Base-by-base conservation (phyloP, 371 early-diverging fungal genomes). In the Lichtheimia ornata region DNA sequence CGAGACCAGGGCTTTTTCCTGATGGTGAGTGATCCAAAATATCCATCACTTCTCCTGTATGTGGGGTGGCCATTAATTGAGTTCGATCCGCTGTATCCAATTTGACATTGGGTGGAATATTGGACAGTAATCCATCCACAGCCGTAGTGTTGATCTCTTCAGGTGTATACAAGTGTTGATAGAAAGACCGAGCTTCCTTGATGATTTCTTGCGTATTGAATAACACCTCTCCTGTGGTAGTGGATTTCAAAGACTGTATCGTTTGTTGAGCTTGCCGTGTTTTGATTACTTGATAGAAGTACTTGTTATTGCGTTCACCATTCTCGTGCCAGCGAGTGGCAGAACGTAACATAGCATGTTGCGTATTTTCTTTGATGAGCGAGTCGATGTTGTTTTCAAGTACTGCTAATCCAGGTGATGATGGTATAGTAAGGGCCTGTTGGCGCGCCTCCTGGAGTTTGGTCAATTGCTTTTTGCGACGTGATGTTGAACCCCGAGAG, bases 291-390 rank as follows among this genome's bases (percentile, higher is more conserved):
- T 58, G 35, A 45, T 62, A 72, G 53, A 76, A 76, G 47, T 71
- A 70, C 11, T 57, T 42, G 27, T 61, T 69, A 44, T 59, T 64
- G 1, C 62, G 50, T 53, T 76, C 77, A 0, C 77, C 71, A 22
- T 67, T n/a, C 53, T 69, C 77, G 1, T 57, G 43, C 57, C 63
- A 63, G 0, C 63, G 58, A 0, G 9, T 27, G 0, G 57, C 63
- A n/a, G 57, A 18, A 1, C 57, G 50, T 3, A 0, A 28, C 9
- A 2, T 18, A 56, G 20, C 4, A 54, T 18, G 0, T 18, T 25
- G 1, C 0, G 18, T 44, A 35, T 35, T 11, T 35, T 53, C 47
- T 2, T 50, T 1, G 1, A 65, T 14, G 0, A 71, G 27, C n/a
- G 59, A 59, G 35, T 11, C 0, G n/a, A 9, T n/a, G 59, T 41